A percentile compares a stretch with the other conserved stretches of the same genome.
phyloP scores from a whole-genome alignment of 208 protist genomes.

The Crithidia fasciculata region DNA sequence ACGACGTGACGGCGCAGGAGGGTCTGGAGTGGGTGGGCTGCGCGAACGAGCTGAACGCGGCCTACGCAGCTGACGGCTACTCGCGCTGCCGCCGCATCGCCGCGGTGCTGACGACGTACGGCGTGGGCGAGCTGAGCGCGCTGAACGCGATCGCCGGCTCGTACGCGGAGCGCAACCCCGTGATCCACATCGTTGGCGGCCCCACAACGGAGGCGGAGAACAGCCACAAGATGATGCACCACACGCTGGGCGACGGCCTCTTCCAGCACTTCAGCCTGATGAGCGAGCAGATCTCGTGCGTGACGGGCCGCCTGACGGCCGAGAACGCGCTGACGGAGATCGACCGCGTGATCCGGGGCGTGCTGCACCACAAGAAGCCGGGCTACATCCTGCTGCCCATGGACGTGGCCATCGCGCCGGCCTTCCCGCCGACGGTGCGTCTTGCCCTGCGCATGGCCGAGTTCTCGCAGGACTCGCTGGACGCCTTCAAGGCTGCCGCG shows the following conservation, averaged over 20 bases:
- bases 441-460: too few relatives aligned
- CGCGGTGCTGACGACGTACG: slow-evolving; percentile 56
- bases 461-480: slow-evolving; percentile 10
- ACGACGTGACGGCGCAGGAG: slow-evolving; percentile 40
- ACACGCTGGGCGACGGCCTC: slow-evolving; percentile 43
- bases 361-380: slow-evolving; percentile 35
- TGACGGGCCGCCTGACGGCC: slow-evolving; percentile 10
- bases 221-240: slow-evolving; percentile 35
- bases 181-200: slow-evolving; percentile 49
- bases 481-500: slow-evolving; percentile 30
- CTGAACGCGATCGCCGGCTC: slow-evolving; percentile 49
- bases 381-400: slow-evolving; percentile 44
- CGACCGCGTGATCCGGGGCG: slow-evolving; percentile 35
- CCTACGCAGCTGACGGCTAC: slow-evolving; percentile 57
- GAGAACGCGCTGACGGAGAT: slow-evolving; percentile 41
- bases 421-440: too few relatives aligned
- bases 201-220: slow-evolving; percentile 29
- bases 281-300: slow-evolving; percentile 38
- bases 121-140: slow-evolving; percentile 56
- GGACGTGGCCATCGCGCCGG: slow-evolving; percentile 26
- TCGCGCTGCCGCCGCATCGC: slow-evolving; percentile 51
- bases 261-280: slow-evolving; percentile 42
- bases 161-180: slow-evolving; percentile 39
- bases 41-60: slow-evolving; percentile 62
- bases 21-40: slow-evolving; percentile 52